phyloP scores from a whole-genome alignment of 75 land plant genomes.

The Cryptomeria japonica region DNA sequence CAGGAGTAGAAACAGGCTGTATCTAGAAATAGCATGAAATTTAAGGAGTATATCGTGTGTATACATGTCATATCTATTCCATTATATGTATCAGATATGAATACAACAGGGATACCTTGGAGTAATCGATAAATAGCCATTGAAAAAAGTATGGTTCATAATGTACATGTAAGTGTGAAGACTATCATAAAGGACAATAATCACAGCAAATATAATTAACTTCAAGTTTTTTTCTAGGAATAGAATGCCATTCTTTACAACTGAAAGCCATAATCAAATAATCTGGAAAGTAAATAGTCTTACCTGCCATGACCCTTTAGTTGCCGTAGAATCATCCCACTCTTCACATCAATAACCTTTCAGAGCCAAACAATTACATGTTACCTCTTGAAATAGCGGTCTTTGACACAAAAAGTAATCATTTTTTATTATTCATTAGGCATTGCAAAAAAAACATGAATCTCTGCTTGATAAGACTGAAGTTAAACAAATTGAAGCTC shows the following conservation, averaged over 20 bases:
- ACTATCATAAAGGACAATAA: neutral
- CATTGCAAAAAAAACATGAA: neutral
- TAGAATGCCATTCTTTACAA: neutral
- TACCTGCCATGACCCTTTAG: conserved; percentile 13
- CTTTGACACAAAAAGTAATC: neutral
- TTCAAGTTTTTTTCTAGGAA: neutral
- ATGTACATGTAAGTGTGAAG: neutral
- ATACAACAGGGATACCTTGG: neutral
- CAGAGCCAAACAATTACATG: neutral
- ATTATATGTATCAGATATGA: neutral
- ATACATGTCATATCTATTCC: neutral
- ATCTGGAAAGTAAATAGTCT: neutral
- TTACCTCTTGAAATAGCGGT: neutral
- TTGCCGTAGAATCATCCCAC: conserved; percentile 7
- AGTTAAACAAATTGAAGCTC: neutral
- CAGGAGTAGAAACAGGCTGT: too few species aligned
- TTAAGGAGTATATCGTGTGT: too few species aligned
- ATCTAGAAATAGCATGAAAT: too few species aligned
- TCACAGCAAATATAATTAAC: neutral
- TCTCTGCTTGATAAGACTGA: neutral
- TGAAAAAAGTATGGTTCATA: neutral
- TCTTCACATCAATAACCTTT: conserved; percentile 11
- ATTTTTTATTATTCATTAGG: neutral
- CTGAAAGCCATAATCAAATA: neutral
- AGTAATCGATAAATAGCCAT: neutral